Evolutionary conservation across 106 monocot genomes (phyloP).

Genomic region (Amphibolis antarctica): DNA sequence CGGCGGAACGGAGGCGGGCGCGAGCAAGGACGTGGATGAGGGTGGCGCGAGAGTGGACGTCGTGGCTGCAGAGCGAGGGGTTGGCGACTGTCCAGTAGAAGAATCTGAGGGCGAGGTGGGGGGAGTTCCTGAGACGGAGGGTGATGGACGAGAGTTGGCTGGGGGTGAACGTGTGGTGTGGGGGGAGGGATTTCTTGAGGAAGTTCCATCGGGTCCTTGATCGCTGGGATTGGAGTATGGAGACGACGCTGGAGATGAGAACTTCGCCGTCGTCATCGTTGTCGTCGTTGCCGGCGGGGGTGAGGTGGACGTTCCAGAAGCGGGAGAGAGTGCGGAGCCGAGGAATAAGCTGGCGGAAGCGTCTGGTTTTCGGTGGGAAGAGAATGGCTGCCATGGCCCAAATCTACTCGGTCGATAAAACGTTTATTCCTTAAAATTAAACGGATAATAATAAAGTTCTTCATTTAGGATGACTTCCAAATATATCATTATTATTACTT

Average conservation of each 20-base stretch:
- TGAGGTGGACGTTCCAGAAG: no score
- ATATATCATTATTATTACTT: no score
- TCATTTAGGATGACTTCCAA: no score
- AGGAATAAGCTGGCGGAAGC: no score
- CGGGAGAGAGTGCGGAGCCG: no score
- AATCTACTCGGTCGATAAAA: no score
- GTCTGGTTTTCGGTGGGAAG: no score
- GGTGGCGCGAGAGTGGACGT: slow-evolving; percentile 19
- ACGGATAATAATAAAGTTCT: no score
- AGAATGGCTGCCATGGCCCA: no score
- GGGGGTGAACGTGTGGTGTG: slow-evolving; percentile 3
- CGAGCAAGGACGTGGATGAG: slow-evolving; percentile 46
- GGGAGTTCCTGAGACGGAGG: slow-evolving; percentile 33
- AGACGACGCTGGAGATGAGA: slow-evolving; percentile 19
- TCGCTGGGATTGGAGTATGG: slow-evolving; percentile 35
- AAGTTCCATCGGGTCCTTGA: slow-evolving; percentile 31
- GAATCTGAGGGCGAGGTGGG: slow-evolving; percentile 44
- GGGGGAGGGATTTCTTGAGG: slow-evolving; percentile 18
- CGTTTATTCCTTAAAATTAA: no score
- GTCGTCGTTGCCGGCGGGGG: background rate
- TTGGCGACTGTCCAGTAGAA: slow-evolving; percentile 19
- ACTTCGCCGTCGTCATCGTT: background rate
- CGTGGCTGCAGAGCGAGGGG: slow-evolving; percentile 13
- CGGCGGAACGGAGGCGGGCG: slow-evolving; percentile 23
- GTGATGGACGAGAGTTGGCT: slow-evolving; percentile 23